A percentile compares a stretch with the other conserved stretches of the same genome.
Conservation (phyloP, 371 early-diverging fungal species). For the Apophysomyces trapeziformis region DNA sequence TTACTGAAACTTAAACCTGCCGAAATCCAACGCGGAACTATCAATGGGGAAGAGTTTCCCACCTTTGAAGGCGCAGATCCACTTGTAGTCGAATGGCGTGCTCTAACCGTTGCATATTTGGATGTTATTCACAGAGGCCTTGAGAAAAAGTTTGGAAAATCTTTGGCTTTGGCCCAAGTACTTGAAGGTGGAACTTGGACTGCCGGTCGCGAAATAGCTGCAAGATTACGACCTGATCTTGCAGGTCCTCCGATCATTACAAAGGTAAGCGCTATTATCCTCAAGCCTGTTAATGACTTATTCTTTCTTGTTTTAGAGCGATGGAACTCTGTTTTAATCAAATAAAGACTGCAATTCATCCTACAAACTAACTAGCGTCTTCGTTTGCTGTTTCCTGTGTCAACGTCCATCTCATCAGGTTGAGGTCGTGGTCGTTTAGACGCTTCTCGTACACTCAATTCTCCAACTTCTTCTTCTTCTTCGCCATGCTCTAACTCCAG, state of each 20-base stretch:
- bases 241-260: conserved; percentile 91
- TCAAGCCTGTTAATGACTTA: not conserved
- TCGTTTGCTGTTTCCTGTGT: not conserved
- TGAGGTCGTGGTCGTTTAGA: conserved; percentile 4
- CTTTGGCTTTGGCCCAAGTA: conserved; percentile 82
- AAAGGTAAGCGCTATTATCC: conserved; percentile 29
- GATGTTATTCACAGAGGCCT: conserved; percentile 70
- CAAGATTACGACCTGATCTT: conserved; percentile 71
- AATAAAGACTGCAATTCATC: not conserved
- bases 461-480: not conserved
- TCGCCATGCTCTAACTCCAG: not conserved
- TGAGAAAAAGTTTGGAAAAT: conserved; percentile 53
- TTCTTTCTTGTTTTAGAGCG: conserved; percentile 36
- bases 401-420: not conserved
- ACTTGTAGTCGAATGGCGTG: conserved; percentile 92
- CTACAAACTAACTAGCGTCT: not conserved
- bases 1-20: conserved; percentile 43
- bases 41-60: conserved; percentile 42
- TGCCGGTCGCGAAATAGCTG: conserved; percentile 89
- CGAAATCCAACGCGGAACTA: conserved; percentile 28
- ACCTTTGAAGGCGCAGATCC: conserved; percentile 80
- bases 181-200: conserved; percentile 94
- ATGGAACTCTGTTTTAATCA: conserved; percentile 51
- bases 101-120: conserved; percentile 83
- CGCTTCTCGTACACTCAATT: not conserved